Evolutionary conservation across 1,284 basidiomycete genomes (phyloP).

Genomic region (Cutaneotrichosporon sp.): DNA sequence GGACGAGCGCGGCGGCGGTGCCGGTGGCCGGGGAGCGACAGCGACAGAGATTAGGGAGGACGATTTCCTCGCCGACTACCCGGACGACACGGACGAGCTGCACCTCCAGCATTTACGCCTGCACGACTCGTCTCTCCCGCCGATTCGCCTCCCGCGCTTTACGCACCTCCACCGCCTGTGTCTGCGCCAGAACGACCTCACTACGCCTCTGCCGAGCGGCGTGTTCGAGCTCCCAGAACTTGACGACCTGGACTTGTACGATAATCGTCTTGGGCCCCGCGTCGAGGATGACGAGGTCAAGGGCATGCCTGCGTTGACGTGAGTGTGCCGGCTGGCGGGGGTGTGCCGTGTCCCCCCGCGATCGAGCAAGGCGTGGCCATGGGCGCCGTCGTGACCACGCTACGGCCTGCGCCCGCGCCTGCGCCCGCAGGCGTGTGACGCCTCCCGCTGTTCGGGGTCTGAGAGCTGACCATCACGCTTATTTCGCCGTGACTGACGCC

Average conservation of each 20-base stretch:
- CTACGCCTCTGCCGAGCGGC: constrained; percentile 64
- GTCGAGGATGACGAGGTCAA: constrained; percentile 58
- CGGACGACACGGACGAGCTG: constrained; percentile 72
- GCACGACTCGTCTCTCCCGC: constrained; percentile 55
- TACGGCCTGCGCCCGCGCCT: no score
- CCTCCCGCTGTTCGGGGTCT: no score
- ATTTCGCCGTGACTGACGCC: not conserved
- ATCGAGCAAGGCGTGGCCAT: no score
- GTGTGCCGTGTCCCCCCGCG: not conserved
- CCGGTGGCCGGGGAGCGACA: not conserved
- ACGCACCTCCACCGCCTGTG: constrained; percentile 67
- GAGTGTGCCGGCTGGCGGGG: constrained; percentile 41
- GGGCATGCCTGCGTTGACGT: constrained; percentile 62
- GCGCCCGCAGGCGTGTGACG: no score
- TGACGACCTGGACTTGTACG: constrained; percentile 90
- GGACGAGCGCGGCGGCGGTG: not conserved
- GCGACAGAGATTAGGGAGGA: constrained; percentile 24
- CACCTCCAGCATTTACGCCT: constrained; percentile 84
- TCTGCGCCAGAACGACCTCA: constrained; percentile 77
- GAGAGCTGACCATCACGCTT: no score
- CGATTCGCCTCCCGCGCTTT: constrained; percentile 61
- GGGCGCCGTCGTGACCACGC: no score
- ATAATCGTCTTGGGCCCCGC: constrained; percentile 80
- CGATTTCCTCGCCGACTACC: constrained; percentile 54
- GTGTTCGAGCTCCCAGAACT: constrained; percentile 64